phyloP scores from a whole-genome alignment of 306 rosid species.

The Prunus padus region DNA sequence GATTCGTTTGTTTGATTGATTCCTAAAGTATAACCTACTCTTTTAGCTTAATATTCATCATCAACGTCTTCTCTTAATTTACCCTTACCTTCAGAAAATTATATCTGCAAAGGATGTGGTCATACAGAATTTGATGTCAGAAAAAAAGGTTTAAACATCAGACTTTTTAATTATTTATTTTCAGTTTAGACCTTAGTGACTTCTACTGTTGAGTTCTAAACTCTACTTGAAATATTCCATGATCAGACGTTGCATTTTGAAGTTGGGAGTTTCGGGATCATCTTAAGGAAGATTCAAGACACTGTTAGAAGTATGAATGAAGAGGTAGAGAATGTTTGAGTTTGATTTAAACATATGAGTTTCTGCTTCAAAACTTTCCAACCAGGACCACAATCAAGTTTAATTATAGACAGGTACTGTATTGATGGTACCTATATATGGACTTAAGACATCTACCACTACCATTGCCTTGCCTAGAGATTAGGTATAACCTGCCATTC shows the following conservation, averaged over 20 bases:
- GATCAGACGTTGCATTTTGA: conserved; percentile 55
- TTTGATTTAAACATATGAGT: background rate
- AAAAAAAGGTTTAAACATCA: conserved; percentile 53
- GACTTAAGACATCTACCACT: background rate
- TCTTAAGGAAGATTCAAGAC: conserved; percentile 59
- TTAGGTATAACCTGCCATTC: background rate
- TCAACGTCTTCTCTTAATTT: conserved; percentile 44
- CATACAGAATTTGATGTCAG: conserved; percentile 57
- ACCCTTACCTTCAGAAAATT: conserved; percentile 59
- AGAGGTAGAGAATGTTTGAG: conserved; percentile 42
- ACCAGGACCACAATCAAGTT: background rate
- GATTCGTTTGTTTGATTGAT: conserved; percentile 11
- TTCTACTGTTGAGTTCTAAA: conserved; percentile 24
- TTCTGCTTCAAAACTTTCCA: conserved; percentile 3
- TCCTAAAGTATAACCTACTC: conserved; percentile 10
- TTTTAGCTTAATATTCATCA: conserved; percentile 8
- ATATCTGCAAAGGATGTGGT: conserved; percentile 47
- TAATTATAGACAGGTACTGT: background rate
- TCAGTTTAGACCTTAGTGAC: background rate
- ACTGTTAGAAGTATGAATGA: conserved; percentile 50
- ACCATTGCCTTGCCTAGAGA: background rate
- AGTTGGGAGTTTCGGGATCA: conserved; percentile 52
- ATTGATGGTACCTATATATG: background rate
- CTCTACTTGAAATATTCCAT: conserved; percentile 26
- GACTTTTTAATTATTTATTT: conserved; percentile 5